Evolutionary conservation across 345 rosid species (phyloP), one percentile per base, ranked within the genome.

Genomic region (Gossypium anomalum): DNA sequence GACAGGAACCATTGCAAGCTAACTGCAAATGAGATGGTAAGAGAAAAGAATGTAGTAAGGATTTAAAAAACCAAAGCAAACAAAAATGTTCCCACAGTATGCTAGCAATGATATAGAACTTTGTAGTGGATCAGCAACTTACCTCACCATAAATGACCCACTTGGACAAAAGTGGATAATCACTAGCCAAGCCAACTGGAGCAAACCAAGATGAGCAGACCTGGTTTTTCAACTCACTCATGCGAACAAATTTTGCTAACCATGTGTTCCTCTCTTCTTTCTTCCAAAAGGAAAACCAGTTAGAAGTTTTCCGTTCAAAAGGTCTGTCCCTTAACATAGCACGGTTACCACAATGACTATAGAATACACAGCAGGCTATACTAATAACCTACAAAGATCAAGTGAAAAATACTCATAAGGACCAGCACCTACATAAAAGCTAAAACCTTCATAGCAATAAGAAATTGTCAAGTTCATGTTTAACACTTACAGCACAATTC

Each of bases 111-210:
- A 65, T 57, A 53, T 70, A 38, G 45, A 64, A 61, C 22, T 4
- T 9, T 10, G 44, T 4, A 59, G 57, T 23, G 22, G 70, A 72
- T 34, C 57, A 48, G 72, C 73, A 60, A 47, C 63, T 56, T 84
- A 95, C 99, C 97, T 95, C 97, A 73, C 98, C 99, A 49, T 95
- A 95, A 45, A 95, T 88, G 83, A 95, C 97, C 99, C 99, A 95
- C 83, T 95, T 95, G 56, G 99, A 93, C 74, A 95, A 77, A 73
- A 95, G 91, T 29, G 99, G 99, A 86, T 95, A 95, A 78, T 95
- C 99, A 84, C 94, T 90, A 22, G 98, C 99, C 78, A 97, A 91
- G 70, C 99, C 99, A 81, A 95, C 99, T 8, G 99, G 98, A 79
- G 98, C 99, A 87, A 95, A 95, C 99, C 99, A 95, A 60, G 99